phyloP scores from a whole-genome alignment of 176 grass and related monocot genomes.

The Oryza brachyantha region DNA sequence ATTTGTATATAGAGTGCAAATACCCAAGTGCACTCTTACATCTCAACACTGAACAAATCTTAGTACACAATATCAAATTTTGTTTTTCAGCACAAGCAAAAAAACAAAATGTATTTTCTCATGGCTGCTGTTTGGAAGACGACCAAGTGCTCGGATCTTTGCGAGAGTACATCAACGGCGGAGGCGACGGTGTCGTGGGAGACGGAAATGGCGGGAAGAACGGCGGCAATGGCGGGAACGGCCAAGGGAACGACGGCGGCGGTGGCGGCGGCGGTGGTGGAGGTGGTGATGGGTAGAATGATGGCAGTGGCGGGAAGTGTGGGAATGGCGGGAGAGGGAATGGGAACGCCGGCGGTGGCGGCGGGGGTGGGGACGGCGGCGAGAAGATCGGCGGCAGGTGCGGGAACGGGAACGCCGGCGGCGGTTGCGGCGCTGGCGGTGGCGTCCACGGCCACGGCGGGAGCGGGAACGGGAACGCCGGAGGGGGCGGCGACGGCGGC shows the following conservation, averaged over 20 bases:
- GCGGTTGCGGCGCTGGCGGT: neutral
- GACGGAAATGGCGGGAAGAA: conserved; percentile 41
- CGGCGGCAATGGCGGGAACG: conserved; percentile 60
- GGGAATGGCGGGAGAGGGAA: conserved; percentile 47
- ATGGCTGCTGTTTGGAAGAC: conserved; percentile 26
- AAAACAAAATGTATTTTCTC: neutral
- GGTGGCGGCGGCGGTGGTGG: conserved; percentile 37
- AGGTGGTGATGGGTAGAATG: conserved; percentile 30
- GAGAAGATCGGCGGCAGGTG: conserved; percentile 43
- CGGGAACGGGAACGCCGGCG: conserved; percentile 38
- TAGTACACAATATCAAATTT: conserved; percentile 4
- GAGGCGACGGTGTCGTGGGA: conserved; percentile 41
- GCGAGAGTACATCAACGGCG: conserved; percentile 8
- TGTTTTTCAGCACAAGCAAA: neutral
- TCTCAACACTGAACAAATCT: too few species aligned
- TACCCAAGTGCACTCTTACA: neutral
- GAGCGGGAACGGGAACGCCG: conserved; percentile 47
- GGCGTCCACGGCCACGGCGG: conserved; percentile 42
- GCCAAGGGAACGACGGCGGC: conserved; percentile 42
- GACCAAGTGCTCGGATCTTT: conserved; percentile 41
- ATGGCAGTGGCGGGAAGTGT: conserved; percentile 30
- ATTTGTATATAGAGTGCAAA: neutral
- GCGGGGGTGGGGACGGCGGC: conserved; percentile 34
- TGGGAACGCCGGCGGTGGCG: conserved; percentile 12
- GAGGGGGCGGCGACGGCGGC: conserved; percentile 33